These are phyloP conservation scores for Talaromyces islandicus DNA, from an alignment of 2,329 filamentous ascomycete species.

Conservation along the genomic window DNA sequence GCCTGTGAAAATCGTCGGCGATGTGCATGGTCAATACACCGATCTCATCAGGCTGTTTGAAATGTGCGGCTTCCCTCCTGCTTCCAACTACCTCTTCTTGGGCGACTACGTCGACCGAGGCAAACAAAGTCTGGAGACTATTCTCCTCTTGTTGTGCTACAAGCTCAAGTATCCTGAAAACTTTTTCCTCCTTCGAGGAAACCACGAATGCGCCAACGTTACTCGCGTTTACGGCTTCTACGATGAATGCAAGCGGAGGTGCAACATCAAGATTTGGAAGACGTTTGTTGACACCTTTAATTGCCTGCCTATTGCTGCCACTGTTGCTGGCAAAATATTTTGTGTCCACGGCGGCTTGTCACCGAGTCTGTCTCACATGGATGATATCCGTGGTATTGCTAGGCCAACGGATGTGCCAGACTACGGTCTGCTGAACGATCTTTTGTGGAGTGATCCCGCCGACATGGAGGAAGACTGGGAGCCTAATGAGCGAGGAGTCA, in stretches of 20 bases:
- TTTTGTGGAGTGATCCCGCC: slow-evolving; percentile 95
- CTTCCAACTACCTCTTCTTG: slow-evolving; percentile 86
- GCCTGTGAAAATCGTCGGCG: slow-evolving; percentile 95
- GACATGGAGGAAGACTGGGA: slow-evolving; percentile 99
- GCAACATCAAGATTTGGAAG: slow-evolving; percentile 98
- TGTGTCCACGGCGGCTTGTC: slow-evolving; percentile 94
- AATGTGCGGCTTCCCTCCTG: slow-evolving; percentile 95
- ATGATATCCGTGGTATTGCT: slow-evolving; percentile 93
- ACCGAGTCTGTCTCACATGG: slow-evolving; percentile 90
- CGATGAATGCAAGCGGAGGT: slow-evolving; percentile 93
- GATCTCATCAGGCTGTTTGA: slow-evolving; percentile 96
- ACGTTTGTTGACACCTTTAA: slow-evolving; percentile 97
- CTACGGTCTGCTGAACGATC: slow-evolving; percentile 88
- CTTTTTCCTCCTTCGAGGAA: slow-evolving; percentile 90
- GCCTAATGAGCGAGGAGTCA: slow-evolving; percentile 91
- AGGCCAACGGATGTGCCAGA: slow-evolving; percentile 95
- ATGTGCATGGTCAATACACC: slow-evolving; percentile 94
- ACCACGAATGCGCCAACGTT: slow-evolving; percentile 95
- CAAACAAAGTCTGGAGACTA: slow-evolving; percentile 93
- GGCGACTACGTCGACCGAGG: slow-evolving; percentile 96
- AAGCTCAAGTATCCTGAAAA: slow-evolving; percentile 97
- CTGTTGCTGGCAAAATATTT: slow-evolving; percentile 95
- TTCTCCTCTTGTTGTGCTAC: slow-evolving; percentile 86
- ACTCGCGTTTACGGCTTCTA: slow-evolving; percentile 96
- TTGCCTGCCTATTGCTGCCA: slow-evolving; percentile 88